Percentiles rank a stretch among this genome's conserved stretches.
phyloP scores from a whole-genome alignment of 345 rosid genomes.

The Linum usitatissimum region DNA sequence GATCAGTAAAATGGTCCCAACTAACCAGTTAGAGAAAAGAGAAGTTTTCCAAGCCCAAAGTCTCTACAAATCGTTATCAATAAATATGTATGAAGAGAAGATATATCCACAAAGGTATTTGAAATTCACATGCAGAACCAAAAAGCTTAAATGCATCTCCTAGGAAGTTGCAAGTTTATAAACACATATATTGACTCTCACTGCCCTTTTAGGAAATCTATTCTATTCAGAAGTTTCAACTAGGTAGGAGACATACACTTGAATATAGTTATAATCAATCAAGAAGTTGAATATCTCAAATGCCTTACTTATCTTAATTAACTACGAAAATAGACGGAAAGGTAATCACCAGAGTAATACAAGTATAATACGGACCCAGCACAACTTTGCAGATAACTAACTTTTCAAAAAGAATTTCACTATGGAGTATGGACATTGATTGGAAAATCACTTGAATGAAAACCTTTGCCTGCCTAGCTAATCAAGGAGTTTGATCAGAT shows the following conservation, averaged over 20 bases:
- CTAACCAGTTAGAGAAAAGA: not conserved
- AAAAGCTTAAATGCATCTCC: too few relatives aligned
- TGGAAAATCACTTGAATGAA: not conserved
- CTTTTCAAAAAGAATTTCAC: too few relatives aligned
- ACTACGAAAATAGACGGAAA: not conserved
- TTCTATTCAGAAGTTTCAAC: too few relatives aligned
- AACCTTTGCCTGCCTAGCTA: not conserved
- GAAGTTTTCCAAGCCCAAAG: too few relatives aligned
- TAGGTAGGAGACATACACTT: not conserved
- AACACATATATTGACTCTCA: not conserved
- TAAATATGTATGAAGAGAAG: not conserved
- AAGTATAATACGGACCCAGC: too few relatives aligned
- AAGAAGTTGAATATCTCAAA: not conserved
- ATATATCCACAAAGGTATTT: not conserved
- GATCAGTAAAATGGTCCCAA: conserved; percentile 4
- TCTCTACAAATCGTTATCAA: too few relatives aligned
- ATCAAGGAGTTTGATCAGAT: too few relatives aligned
- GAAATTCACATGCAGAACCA: not conserved
- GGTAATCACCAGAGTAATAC: not conserved
- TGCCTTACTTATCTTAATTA: not conserved
- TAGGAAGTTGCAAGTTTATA: not conserved
- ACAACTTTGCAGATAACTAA: too few relatives aligned
- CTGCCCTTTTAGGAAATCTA: too few relatives aligned
- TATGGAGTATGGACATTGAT: not conserved
- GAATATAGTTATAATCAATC: not conserved